phyloP scores from a whole-genome alignment of 495 filamentous ascomycete genomes.

The Lophium mytilinum region DNA sequence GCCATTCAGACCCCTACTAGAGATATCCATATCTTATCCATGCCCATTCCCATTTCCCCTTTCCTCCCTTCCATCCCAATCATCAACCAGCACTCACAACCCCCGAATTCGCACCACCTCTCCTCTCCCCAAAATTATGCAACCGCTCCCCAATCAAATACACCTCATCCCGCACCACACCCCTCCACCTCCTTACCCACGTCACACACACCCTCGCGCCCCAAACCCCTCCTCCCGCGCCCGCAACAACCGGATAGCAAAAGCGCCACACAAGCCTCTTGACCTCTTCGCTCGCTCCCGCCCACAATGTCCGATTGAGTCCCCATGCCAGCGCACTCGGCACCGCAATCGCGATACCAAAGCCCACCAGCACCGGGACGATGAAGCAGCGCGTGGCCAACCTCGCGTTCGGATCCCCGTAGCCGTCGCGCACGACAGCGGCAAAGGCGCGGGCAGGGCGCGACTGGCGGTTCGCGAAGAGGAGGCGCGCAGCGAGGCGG shows the following conservation, averaged over 20 bases:
- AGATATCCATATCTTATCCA: no score
- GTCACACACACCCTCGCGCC: conserved; percentile 43
- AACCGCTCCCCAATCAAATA: conserved; percentile 91
- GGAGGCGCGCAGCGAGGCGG: conserved; percentile 68
- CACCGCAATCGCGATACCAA: conserved; percentile 47
- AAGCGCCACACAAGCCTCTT: conserved; percentile 27
- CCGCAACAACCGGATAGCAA: conserved; percentile 12
- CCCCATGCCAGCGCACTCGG: conserved; percentile 42
- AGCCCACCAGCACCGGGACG: conserved; percentile 56
- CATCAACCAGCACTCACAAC: no score
- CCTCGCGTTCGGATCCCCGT: conserved; percentile 66
- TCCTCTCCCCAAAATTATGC: conserved; percentile 77
- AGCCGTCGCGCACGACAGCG: conserved; percentile 68
- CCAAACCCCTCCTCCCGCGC: conserved; percentile 40
- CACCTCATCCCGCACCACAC: conserved; percentile 82
- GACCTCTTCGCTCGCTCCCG: conserved; percentile 2
- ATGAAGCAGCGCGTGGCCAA: conserved; percentile 79
- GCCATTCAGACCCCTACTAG: no score
- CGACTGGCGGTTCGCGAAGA: conserved; percentile 54
- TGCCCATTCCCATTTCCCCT: no score
- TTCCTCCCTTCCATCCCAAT: no score
- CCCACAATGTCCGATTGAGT: conserved; percentile 9
- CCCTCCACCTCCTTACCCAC: conserved; percentile 58
- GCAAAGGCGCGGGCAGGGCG: conserved; percentile 65
- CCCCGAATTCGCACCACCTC: neutral